A percentile compares a stretch with the other conserved stretches of the same genome.
These are phyloP conservation scores for Ogataea salicorniae DNA, from an alignment of 805 yeast species.

Conservation along the genomic window DNA sequence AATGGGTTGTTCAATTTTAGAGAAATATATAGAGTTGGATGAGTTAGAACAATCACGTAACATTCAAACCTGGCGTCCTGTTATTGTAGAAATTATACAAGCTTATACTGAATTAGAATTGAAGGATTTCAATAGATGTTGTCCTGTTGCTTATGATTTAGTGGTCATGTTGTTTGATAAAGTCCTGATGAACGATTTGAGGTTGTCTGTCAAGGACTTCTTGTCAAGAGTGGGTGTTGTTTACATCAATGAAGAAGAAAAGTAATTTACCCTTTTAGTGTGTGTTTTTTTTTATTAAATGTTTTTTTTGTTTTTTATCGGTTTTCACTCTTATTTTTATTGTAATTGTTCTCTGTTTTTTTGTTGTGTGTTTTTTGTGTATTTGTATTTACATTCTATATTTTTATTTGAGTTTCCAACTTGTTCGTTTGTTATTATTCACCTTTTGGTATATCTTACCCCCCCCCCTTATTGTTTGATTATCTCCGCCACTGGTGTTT, in stretches of 20 bases:
- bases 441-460: not conserved
- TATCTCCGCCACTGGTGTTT: no score
- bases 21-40: constrained; percentile 65
- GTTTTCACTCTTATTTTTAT: not conserved
- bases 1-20: constrained; percentile 65
- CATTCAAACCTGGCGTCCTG: constrained; percentile 85
- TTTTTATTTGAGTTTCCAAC: not conserved
- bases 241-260: constrained; percentile 19
- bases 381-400: not conserved
- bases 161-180: constrained; percentile 57
- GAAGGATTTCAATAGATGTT: constrained; percentile 55
- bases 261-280: not conserved
- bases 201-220: constrained; percentile 56
- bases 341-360: not conserved
- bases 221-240: constrained; percentile 46
- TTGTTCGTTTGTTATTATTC: no score
- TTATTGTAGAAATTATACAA: constrained; percentile 79
- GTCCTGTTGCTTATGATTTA: constrained; percentile 56
- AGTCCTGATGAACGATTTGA: constrained; percentile 54
- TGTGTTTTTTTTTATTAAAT: not conserved
- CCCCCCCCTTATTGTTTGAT: not conserved
- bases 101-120: constrained; percentile 77
- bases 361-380: not conserved
- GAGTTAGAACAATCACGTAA: constrained; percentile 77
- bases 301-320: not conserved